phyloP scores from a whole-genome alignment of 352 stramenopile genomes.

The Elongisporangium prolatum region DNA sequence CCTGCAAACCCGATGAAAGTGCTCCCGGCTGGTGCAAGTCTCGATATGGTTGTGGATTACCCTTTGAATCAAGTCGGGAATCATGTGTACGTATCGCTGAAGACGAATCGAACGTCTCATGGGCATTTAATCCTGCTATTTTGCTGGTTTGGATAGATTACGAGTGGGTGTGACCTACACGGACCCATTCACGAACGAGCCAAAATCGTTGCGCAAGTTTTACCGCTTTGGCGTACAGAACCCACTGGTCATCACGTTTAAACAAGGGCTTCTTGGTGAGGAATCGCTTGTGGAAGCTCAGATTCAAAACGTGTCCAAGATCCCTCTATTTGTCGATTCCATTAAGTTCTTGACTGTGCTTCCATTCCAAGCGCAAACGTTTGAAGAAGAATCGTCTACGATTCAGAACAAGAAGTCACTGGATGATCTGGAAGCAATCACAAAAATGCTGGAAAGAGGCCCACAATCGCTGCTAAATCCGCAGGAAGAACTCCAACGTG shows the following conservation, averaged over 20 bases:
- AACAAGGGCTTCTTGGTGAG: conserved; percentile 49
- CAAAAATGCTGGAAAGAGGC: conserved; percentile 25
- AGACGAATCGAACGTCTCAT: no score
- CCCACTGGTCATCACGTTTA: conserved; percentile 83
- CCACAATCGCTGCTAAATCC: conserved; percentile 65
- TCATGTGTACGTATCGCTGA: conserved; percentile 42
- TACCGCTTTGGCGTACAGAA: conserved; percentile 91
- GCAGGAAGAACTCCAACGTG: conserved; percentile 73
- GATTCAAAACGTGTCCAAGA: conserved; percentile 80
- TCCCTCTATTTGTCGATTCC: conserved; percentile 74
- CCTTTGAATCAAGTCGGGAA: conserved; percentile 86
- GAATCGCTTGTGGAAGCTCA: conserved; percentile 72
- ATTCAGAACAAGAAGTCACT: conserved; percentile 2
- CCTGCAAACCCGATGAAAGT: conserved; percentile 74
- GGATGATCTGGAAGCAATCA: conserved; percentile 7
- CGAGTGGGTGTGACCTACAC: conserved; percentile 76
- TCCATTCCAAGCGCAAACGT: conserved; percentile 45
- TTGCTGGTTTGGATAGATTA: conserved; percentile 6
- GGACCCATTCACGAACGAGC: conserved; percentile 69
- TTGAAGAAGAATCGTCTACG: conserved; percentile 22
- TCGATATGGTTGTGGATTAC: conserved; percentile 92
- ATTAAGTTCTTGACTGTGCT: conserved; percentile 67
- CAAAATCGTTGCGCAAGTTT: conserved; percentile 88
- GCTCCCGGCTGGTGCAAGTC: conserved; percentile 59
- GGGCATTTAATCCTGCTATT: conserved; percentile 14